phyloP scores from a whole-genome alignment of 371 early-diverging fungal species.

The Mucor plumbeus region DNA sequence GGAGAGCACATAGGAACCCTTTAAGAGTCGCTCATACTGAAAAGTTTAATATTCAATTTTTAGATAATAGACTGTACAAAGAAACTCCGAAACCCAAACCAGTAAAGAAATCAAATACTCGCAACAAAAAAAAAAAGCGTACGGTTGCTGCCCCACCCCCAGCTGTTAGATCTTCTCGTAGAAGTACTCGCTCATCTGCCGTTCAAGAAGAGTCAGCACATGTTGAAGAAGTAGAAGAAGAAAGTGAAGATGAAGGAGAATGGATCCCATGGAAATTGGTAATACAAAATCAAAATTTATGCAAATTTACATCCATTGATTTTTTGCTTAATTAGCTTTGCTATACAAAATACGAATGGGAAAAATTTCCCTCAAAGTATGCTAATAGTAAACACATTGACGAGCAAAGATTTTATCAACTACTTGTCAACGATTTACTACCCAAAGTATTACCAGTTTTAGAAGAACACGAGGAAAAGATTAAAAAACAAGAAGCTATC shows the following conservation, averaged over 20 bases:
- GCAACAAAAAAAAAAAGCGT: constrained; percentile 21
- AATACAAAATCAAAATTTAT: constrained; percentile 13
- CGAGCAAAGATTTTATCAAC: constrained; percentile 62
- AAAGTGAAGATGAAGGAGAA: constrained; percentile 41
- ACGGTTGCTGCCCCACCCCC: constrained; percentile 8
- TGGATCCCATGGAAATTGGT: constrained; percentile 56
- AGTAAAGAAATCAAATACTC: constrained; percentile 24
- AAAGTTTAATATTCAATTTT: background rate
- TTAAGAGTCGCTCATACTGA: background rate
- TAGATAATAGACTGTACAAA: constrained; percentile 75
- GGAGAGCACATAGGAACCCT: background rate
- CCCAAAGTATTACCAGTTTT: constrained; percentile 66
- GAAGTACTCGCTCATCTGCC: background rate
- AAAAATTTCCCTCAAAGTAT: constrained; percentile 59
- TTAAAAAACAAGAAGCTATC: constrained; percentile 59
- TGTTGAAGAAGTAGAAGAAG: constrained; percentile 27
- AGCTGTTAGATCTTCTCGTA: constrained; percentile 30
- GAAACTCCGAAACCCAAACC: constrained; percentile 51
- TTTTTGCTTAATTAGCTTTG: constrained; percentile 51
- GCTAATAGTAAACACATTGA: constrained; percentile 53
- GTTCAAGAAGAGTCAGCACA: constrained; percentile 1
- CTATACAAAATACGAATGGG: constrained; percentile 64
- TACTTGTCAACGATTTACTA: constrained; percentile 59
- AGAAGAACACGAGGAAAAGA: constrained; percentile 57
- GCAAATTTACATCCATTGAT: constrained; percentile 15